Evolutionary conservation across 2,329 filamentous ascomycete genomes (phyloP).

Genomic region (Lasiodiplodia gonubiensis): DNA sequence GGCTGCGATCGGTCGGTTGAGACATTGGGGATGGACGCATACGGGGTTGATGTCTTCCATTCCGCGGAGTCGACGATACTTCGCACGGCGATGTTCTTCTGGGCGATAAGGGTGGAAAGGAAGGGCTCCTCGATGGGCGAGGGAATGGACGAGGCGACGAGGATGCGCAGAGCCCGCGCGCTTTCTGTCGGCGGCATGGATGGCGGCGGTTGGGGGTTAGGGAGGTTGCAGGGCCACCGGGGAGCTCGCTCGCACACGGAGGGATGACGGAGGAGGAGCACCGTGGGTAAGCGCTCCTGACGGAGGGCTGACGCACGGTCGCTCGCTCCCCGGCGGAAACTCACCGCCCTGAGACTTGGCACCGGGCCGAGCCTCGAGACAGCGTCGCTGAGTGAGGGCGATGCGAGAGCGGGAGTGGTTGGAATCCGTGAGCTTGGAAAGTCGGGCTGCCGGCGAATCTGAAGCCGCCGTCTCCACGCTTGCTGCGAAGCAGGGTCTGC

Average conservation of each 20-base stretch:
- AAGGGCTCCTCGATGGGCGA: slow-evolving; percentile 21
- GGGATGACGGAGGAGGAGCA: slow-evolving; percentile 18
- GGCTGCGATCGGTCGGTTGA: slow-evolving; percentile 26
- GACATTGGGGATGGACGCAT: slow-evolving; percentile 24
- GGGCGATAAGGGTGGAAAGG: neutral
- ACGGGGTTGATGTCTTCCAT: slow-evolving; percentile 7
- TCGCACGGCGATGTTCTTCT: slow-evolving; percentile 22
- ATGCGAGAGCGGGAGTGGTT: slow-evolving; percentile 9
- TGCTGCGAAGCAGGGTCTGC: slow-evolving; percentile 8
- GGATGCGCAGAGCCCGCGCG: slow-evolving; percentile 29
- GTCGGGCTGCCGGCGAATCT: slow-evolving; percentile 6
- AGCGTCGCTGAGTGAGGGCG: neutral
- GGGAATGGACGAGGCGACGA: slow-evolving; percentile 29
- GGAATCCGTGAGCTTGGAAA: neutral
- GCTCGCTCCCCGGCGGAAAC: slow-evolving; percentile 6
- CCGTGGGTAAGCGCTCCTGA: slow-evolving; percentile 23
- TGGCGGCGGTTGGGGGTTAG: neutral
- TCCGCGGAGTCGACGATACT: slow-evolving; percentile 16
- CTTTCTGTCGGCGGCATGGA: slow-evolving; percentile 42
- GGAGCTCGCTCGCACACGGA: slow-evolving; percentile 7
- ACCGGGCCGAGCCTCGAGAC: slow-evolving; percentile 16
- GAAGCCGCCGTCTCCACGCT: neutral
- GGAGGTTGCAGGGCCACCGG: slow-evolving; percentile 1
- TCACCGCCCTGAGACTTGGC: slow-evolving; percentile 16
- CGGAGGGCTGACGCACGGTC: neutral